Base-by-base conservation (phyloP, 2,329 filamentous ascomycete genomes). In the Truncatella angustata region DNA sequence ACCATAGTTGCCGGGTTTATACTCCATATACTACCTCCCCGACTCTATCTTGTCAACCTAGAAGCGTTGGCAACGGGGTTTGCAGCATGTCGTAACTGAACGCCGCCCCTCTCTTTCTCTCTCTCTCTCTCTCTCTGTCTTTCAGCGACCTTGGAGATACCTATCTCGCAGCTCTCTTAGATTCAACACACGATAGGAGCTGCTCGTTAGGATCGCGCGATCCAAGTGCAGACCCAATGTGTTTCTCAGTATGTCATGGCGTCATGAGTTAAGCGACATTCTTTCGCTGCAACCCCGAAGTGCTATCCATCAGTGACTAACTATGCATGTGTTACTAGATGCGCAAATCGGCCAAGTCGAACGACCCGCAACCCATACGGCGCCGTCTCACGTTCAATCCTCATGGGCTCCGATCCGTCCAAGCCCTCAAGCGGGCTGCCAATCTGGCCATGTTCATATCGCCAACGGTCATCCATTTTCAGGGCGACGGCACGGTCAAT, bases 391-490 rank as follows among this genome's bases (percentile, higher is more conserved):
- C 65, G 23, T 35, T 65, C 35, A 65, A 63, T 42, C 51, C 61
- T 37, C 55, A 63, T 54, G 62, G 63, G 32, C 63, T 61, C 30
- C 60, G 67, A 53, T 60, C 64, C 18, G 59, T 68, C 1, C 61
- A 58, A 46, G 58, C 60, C 6, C 62, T 68, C 12, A 66, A 65
- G 53, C 58, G 66, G 24, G 66, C 66, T 20, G 60, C 66, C 34
- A 60, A 64, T 34, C 42, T 68, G 40, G 60, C 59, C 39, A 56
- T 63, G 12, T 66, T 68, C 46, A 57, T 65, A 24, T 52, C 61
- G 2, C 66, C 66, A 11, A 65, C 66, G 3, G 59, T 53, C 10
- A 57, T 68, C 51, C 60, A 66, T 39, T 60, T 67, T 34, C 59
- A 60, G 5, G 57, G 56, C 42, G 55, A 61, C 34, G 58, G 48